Conservation (phyloP, 495 filamentous ascomycete species). For the Penicillium alfredii region DNA sequence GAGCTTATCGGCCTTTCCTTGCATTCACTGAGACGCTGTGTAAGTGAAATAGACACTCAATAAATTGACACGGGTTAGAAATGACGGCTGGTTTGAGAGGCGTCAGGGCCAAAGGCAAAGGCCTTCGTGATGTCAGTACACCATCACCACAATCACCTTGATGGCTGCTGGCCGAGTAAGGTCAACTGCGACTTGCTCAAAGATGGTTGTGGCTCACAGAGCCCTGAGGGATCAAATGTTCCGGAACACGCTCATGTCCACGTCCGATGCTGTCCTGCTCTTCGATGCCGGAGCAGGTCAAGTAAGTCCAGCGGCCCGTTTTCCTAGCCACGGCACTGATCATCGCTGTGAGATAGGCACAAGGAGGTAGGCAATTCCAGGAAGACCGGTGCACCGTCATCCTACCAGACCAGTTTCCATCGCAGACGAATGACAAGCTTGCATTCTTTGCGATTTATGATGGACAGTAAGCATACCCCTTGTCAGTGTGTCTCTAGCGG, state of each 20-base stretch:
- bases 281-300: slow-evolving; percentile 32
- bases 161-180: not conserved
- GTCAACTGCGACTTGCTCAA: not conserved
- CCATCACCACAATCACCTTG: slow-evolving; percentile 17
- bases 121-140: slow-evolving; percentile 26
- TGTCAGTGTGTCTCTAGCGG: too few species aligned
- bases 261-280: slow-evolving; percentile 22
- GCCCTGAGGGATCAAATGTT: slow-evolving; percentile 20
- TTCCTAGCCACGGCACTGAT: too few species aligned
- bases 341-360: too few species aligned
- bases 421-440: slow-evolving; percentile 24
- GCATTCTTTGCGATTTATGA: slow-evolving; percentile 39
- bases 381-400: slow-evolving; percentile 30
- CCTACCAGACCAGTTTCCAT: slow-evolving; percentile 28
- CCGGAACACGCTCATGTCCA: slow-evolving; percentile 21
- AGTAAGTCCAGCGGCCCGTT: slow-evolving; percentile 8
- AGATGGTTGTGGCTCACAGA: slow-evolving; percentile 15
- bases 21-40: too few species aligned
- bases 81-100: not conserved
- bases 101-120: not conserved
- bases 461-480: slow-evolving; percentile 34
- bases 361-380: slow-evolving; percentile 28
- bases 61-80: not conserved
- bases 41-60: too few species aligned
- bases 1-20: too few species aligned